Conservation (phyloP, 139 green algal genomes). For the Coccomyxa sp. region DNA sequence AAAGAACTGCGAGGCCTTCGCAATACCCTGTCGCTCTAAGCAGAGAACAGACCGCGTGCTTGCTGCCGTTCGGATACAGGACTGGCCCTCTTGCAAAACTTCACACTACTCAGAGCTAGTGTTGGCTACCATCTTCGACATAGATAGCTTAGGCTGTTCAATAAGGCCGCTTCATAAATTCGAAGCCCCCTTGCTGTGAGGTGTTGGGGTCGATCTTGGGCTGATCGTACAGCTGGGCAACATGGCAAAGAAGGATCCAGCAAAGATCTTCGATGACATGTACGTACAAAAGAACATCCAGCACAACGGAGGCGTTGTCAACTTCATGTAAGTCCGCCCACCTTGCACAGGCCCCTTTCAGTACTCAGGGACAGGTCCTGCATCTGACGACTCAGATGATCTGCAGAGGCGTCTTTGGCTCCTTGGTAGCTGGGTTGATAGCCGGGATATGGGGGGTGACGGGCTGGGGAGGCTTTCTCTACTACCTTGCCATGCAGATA, state of each 20-base stretch:
- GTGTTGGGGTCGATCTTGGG: neutral
- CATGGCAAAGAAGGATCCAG: neutral
- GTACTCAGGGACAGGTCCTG: too few relatives aligned
- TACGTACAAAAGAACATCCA: neutral
- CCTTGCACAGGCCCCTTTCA: too few relatives aligned
- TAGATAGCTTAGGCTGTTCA: neutral
- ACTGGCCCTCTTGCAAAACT: too few relatives aligned
- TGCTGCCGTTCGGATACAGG: too few relatives aligned
- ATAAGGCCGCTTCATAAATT: conserved; percentile 1
- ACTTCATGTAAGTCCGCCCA: neutral
- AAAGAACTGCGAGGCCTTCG: too few relatives aligned
- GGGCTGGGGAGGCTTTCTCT: conserved; percentile 39
- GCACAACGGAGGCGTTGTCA: conserved; percentile 6
- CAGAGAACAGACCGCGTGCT: too few relatives aligned
- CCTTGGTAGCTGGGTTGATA: conserved; percentile 34
- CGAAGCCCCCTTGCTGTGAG: neutral
- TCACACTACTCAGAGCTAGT: too few relatives aligned
- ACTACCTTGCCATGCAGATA: conserved; percentile 32
- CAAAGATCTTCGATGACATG: neutral
- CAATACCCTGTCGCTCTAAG: too few relatives aligned
- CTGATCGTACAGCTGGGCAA: neutral
- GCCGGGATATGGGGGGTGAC: conserved; percentile 39
- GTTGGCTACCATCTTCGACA: neutral
- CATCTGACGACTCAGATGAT: too few relatives aligned
- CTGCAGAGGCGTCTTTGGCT: conserved; percentile 18